phyloP scores from a whole-genome alignment of 768 basidiomycete genomes.

The Boletus pseudopeckii region DNA sequence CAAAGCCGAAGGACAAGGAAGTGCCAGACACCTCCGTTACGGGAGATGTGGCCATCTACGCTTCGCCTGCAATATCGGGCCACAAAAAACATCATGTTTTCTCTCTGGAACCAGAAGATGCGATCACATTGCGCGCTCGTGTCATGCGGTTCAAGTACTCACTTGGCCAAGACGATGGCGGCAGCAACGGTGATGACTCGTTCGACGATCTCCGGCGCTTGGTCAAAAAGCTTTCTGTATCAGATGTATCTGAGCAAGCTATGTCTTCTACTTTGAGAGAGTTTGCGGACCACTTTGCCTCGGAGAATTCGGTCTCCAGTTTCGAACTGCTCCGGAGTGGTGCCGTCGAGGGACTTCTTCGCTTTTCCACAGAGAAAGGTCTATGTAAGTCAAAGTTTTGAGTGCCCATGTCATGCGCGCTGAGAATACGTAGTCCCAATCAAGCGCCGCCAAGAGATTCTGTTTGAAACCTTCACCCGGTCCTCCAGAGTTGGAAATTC shows the following conservation, averaged over 20 bases:
- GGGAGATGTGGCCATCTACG: conserved; percentile 35
- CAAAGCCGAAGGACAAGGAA: conserved; percentile 48
- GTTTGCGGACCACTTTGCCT: conserved; percentile 78
- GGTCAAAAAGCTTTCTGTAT: conserved; percentile 59
- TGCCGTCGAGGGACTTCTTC: conserved; percentile 81
- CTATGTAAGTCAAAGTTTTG: conserved; percentile 8
- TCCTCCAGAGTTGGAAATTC: conserved; percentile 41
- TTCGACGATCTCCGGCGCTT: conserved; percentile 61
- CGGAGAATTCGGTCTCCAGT: conserved; percentile 81
- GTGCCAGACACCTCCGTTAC: conserved; percentile 32
- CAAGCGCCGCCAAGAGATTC: conserved; percentile 65
- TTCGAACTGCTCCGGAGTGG: conserved; percentile 96
- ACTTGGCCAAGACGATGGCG: conserved; percentile 50
- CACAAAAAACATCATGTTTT: conserved; percentile 69
- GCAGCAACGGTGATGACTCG: conserved; percentile 55
- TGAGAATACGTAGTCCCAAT: conserved; percentile 49
- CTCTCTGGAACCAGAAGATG: conserved; percentile 81
- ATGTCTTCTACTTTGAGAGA: conserved; percentile 60
- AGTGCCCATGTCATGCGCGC: not conserved
- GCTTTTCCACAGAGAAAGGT: conserved; percentile 72
- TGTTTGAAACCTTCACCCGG: conserved; percentile 76
- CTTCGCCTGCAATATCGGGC: conserved; percentile 51
- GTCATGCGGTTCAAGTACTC: conserved; percentile 85
- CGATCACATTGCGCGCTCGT: conserved; percentile 86
- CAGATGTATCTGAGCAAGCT: conserved; percentile 58